Conservation (phyloP, 2,329 filamentous ascomycete species). For the Hortaea werneckii region DNA sequence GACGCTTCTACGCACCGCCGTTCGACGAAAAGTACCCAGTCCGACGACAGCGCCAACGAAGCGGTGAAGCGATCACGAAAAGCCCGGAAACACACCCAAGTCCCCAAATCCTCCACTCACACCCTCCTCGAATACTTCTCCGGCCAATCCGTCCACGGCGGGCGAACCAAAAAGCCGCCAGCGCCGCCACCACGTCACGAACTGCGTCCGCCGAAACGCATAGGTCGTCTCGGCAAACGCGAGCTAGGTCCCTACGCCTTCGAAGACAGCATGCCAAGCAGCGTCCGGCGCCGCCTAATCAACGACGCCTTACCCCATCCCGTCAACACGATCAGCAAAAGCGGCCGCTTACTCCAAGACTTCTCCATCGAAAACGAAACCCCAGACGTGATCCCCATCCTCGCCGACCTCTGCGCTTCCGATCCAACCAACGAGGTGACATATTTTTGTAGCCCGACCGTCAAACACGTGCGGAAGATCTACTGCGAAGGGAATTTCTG, state of each 20-base stretch:
- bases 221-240: constrained; percentile 24
- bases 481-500: constrained; percentile 83
- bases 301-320: constrained; percentile 30
- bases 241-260: constrained; percentile 40
- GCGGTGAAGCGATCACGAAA: background rate
- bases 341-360: constrained; percentile 33
- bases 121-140: constrained; percentile 7
- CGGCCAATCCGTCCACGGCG: constrained; percentile 1
- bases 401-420: constrained; percentile 43
- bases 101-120: background rate
- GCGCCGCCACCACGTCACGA: background rate
- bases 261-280: constrained; percentile 36
- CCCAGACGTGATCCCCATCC: constrained; percentile 33
- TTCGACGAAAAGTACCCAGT: background rate
- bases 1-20: constrained; percentile 14
- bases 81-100: background rate
- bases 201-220: constrained; percentile 1
- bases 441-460: constrained; percentile 67
- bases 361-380: constrained; percentile 36
- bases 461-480: constrained; percentile 73
- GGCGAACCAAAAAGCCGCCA: background rate
- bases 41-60: background rate
- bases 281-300: constrained; percentile 32
- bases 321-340: constrained; percentile 31
- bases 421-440: constrained; percentile 56